Evolutionary conservation across 2,329 filamentous ascomycete genomes (phyloP), one percentile per base, ranked within the genome.

Genomic region (Albifimbria verrucaria): DNA sequence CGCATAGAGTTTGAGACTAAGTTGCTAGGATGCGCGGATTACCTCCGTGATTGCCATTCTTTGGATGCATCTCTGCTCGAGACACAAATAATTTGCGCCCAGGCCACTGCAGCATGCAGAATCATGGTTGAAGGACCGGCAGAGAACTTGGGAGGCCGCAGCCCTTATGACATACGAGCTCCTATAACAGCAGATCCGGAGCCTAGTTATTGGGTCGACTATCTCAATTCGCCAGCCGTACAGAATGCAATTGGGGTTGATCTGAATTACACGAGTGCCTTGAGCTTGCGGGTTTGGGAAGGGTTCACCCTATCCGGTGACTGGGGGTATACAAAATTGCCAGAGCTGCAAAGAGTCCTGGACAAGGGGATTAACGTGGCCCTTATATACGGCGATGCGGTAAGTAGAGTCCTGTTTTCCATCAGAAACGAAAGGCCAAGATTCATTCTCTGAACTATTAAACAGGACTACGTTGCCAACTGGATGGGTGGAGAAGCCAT

Each of bases 391-490:
- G 55, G 55, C 6, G 55, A 57, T 10, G 55, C 55, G 4, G 32
- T 39, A 39, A 12, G 32, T 39, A 7, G 15, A 12, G 18, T 4
- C 4, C 18, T 12, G 11, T n/a, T n/a, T 12, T 15, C 6, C 5
- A n/a, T n/a, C 5, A 39, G 4, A 39, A 39, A 6, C 18, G 32
- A 39, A 17, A 9, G 15, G 32, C 11, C 4, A 17, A 15, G 18
- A 39, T 39, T 39, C 5, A 17, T 6, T 4, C 18, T 17, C 32
- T 39, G 32, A 39, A 5, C 15, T n/a, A 17, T 6, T 12, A 39
- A 12, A n/a, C 11, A 39, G 7, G 55, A 57, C 15, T 57, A 57
- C 10, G 54, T 57, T 7, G 54, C 52, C 45, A 57, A 57, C 48
- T 57, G 55, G 55, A 45, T 43, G 12, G 55, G 55, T 2, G 55